Percentiles rank a stretch among this genome's conserved stretches.
Evolutionary conservation across 345 rosid species (phyloP).

Genomic region (Eucalyptus brandiana): DNA sequence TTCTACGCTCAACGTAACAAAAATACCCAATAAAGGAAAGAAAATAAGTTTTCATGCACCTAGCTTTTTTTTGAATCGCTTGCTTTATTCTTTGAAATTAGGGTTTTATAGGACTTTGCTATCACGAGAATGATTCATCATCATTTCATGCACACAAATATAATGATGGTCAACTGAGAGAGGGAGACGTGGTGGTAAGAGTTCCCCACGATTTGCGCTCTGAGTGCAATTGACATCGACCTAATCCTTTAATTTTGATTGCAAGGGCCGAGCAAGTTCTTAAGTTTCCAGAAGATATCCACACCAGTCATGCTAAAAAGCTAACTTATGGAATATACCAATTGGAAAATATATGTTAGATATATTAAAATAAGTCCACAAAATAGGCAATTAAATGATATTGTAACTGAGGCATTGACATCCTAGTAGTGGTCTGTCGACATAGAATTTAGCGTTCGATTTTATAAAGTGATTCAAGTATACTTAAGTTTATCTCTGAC

Average conservation of each 20-base stretch:
- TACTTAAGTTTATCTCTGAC: neutral
- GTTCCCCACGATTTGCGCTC: neutral
- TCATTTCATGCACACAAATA: neutral
- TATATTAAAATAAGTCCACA: neutral
- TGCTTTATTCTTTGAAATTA: neutral
- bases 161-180: neutral
- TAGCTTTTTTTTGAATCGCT: neutral
- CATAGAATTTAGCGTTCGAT: neutral
- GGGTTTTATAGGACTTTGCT: neutral
- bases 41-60: neutral
- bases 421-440: neutral
- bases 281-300: neutral
- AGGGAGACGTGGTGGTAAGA: neutral
- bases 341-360: neutral
- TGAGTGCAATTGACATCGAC: neutral
- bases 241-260: neutral
- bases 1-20: neutral
- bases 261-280: neutral
- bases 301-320: neutral
- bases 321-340: neutral
- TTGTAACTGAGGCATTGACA: neutral
- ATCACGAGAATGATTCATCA: neutral
- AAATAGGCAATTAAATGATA: too few species aligned
- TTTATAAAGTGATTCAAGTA: neutral
- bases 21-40: neutral